A percentile compares a stretch with the other conserved stretches of the same genome.
phyloP scores from a whole-genome alignment of 306 rosid species.

The Datisca glomerata region DNA sequence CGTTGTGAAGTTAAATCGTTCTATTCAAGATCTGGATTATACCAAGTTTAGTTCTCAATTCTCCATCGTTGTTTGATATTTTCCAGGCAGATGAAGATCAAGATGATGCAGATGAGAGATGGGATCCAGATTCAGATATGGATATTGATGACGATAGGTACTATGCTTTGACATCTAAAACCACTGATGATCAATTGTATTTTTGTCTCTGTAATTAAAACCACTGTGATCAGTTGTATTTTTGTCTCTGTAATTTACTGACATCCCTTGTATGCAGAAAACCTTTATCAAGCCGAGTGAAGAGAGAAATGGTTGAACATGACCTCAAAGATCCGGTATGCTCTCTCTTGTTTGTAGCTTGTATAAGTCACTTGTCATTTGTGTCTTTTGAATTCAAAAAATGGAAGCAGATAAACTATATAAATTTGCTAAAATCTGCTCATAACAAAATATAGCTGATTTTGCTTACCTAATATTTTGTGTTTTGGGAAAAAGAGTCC shows the following conservation, averaged over 20 bases:
- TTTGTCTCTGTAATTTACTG: constrained; percentile 13
- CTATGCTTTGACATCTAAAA: constrained; percentile 13
- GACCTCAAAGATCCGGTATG: constrained; percentile 56
- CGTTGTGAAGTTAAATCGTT: no score
- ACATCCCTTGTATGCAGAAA: constrained; percentile 30
- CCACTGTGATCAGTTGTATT: constrained; percentile 7
- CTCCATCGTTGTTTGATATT: background rate
- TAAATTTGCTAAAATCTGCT: no score
- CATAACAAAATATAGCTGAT: no score
- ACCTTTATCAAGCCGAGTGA: constrained; percentile 43
- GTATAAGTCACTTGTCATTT: no score
- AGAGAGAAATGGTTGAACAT: constrained; percentile 55
- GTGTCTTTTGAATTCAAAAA: no score
- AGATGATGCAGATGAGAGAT: constrained; percentile 43
- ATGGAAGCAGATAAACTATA: no score
- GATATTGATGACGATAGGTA: constrained; percentile 62
- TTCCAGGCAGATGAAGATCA: constrained; percentile 61
- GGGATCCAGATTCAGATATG: constrained; percentile 70
- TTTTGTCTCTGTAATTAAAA: constrained; percentile 8
- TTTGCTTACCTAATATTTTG: no score
- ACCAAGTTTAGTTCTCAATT: background rate
- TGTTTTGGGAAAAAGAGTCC: no score
- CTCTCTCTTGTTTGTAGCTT: constrained; percentile 7
- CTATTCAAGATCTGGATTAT: no score
- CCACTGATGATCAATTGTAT: constrained; percentile 6